Evolutionary conservation across 192 early-diverging fungal species (phyloP).

Genomic region (Backusella australiensis): DNA sequence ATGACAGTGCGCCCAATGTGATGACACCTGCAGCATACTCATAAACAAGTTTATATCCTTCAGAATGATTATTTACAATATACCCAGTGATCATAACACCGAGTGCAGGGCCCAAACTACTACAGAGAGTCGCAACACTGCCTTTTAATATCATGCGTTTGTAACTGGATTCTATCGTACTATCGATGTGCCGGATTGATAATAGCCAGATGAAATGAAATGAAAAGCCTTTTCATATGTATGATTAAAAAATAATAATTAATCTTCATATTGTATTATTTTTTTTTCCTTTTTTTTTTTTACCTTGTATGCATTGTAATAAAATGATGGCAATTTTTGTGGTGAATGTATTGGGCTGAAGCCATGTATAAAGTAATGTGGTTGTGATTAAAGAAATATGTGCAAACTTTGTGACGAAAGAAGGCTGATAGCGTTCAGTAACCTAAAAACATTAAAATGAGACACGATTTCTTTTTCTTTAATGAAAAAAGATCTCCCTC

Average conservation of each 20-base stretch:
- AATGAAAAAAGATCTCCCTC: background rate
- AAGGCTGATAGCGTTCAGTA: background rate
- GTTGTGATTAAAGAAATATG: background rate
- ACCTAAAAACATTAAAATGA: background rate
- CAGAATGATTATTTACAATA: slow-evolving; percentile 1
- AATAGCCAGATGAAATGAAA: slow-evolving; percentile 13
- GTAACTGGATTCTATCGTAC: background rate
- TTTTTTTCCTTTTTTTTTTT: background rate
- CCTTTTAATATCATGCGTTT: slow-evolving; percentile 21
- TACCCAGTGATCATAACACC: slow-evolving; percentile 11
- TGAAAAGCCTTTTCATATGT: background rate
- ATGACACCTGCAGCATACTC: background rate
- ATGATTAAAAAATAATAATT: too few relatives aligned
- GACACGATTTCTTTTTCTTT: background rate
- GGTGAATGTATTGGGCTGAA: background rate
- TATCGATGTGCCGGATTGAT: background rate
- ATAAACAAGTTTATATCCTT: slow-evolving; percentile 5
- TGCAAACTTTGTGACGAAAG: background rate
- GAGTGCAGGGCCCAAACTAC: slow-evolving; percentile 22
- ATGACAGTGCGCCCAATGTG: background rate
- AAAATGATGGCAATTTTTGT: background rate
- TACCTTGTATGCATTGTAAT: slow-evolving; percentile 7
- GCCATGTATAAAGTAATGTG: slow-evolving; percentile 3
- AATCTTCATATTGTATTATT: too few relatives aligned
- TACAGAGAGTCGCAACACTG: slow-evolving; percentile 15